These are phyloP conservation scores for Atractiella rhizophila DNA, from an alignment of 768 basidiomycete species.

Conservation along the genomic window DNA sequence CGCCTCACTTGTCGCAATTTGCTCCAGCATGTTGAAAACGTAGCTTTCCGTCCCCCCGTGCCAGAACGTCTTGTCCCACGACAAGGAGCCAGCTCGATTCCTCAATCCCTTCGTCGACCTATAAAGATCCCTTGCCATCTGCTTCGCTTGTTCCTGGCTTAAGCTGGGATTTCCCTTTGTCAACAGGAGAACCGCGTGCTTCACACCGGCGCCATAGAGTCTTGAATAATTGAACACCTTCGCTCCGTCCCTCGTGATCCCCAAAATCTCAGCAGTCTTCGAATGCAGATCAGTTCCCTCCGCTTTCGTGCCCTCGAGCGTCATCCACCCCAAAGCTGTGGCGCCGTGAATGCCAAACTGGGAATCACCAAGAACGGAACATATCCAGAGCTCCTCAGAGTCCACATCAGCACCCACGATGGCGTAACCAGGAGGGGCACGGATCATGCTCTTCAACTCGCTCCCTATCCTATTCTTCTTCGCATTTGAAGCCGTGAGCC, in stretches of 20 bases:
- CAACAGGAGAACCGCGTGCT: constrained; percentile 65
- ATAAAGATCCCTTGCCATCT: constrained; percentile 61
- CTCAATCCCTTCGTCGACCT: constrained; percentile 65
- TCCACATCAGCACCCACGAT: constrained; percentile 97
- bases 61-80: constrained; percentile 60
- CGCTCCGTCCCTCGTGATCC: constrained; percentile 76
- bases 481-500: constrained; percentile 93
- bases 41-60: constrained; percentile 86
- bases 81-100: no score
- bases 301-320: constrained; percentile 81
- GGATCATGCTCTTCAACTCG: constrained; percentile 92
- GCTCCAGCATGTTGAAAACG: constrained; percentile 92
- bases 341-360: constrained; percentile 93
- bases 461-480: constrained; percentile 95
- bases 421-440: constrained; percentile 71
- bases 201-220: constrained; percentile 95
- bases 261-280: constrained; percentile 76
- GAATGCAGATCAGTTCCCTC: constrained; percentile 90
- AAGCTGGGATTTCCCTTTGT: constrained; percentile 60
- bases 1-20: constrained; percentile 60
- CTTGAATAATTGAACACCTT: constrained; percentile 98
- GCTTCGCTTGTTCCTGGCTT: constrained; percentile 49
- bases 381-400: constrained; percentile 97
- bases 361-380: constrained; percentile 91
- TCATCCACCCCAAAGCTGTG: constrained; percentile 98